Conservation (phyloP, 73 alveolate genomes). For the Stentor roeselii region DNA sequence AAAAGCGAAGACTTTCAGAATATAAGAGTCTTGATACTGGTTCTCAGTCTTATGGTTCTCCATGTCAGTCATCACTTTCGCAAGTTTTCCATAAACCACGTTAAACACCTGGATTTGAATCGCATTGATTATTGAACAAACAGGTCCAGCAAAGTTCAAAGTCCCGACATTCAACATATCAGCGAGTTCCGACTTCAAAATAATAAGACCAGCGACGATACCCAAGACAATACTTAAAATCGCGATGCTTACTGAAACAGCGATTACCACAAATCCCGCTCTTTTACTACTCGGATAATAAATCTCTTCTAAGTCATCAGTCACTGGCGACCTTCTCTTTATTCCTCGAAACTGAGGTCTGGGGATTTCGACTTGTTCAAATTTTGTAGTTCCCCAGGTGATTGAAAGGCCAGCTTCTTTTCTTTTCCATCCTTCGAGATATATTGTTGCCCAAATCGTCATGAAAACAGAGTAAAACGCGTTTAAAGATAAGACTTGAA, state of each 20-base stretch:
- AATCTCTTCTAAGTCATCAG: slow-evolving; percentile 43
- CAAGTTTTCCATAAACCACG: not conserved
- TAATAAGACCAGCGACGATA: slow-evolving; percentile 34
- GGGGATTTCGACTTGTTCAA: slow-evolving; percentile 53
- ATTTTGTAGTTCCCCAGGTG: slow-evolving; percentile 57
- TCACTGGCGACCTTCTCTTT: slow-evolving; percentile 48
- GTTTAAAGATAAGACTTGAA: slow-evolving; percentile 22
- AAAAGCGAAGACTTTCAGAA: slow-evolving; percentile 31
- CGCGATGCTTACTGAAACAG: slow-evolving; percentile 42
- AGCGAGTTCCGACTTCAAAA: not conserved
- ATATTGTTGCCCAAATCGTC: slow-evolving; percentile 48
- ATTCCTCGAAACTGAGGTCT: slow-evolving; percentile 52
- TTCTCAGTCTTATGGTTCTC: slow-evolving; percentile 45
- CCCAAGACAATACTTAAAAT: slow-evolving; percentile 47
- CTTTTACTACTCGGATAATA: slow-evolving; percentile 35
- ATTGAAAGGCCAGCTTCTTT: slow-evolving; percentile 39
- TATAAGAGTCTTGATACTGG: slow-evolving; percentile 30
- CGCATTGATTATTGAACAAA: slow-evolving; percentile 23
- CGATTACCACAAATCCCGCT: slow-evolving; percentile 28
- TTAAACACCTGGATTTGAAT: slow-evolving; percentile 33
- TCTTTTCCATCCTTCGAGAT: slow-evolving; percentile 57
- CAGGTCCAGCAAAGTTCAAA: slow-evolving; percentile 32
- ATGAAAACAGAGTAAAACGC: slow-evolving; percentile 33
- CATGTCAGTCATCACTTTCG: slow-evolving; percentile 12
- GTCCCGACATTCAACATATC: slow-evolving; percentile 19